These are phyloP conservation scores for Henckelia pumila DNA, from an alignment of 257 asterid genomes.

Conservation along the genomic window DNA sequence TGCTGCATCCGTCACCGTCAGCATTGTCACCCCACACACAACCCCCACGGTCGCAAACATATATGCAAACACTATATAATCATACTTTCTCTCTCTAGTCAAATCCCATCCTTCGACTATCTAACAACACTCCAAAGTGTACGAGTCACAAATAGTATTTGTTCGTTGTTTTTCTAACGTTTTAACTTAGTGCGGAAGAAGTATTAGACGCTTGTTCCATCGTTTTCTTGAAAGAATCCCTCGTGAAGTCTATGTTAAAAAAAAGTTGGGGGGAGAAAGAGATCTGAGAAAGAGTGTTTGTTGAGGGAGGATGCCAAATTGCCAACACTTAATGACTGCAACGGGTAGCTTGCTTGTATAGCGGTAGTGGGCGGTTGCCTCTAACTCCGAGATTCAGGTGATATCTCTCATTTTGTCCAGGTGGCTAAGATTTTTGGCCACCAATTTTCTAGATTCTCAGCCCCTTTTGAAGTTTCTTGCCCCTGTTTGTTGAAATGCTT, in stretches of 20 bases:
- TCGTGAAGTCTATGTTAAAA: conserved; percentile 56
- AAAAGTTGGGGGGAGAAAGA: conserved; percentile 41
- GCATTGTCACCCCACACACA: no score
- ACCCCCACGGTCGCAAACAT: no score
- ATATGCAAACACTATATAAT: background rate
- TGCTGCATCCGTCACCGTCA: no score
- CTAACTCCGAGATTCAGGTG: conserved; percentile 61
- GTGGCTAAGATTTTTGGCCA: conserved; percentile 28
- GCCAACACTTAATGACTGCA: conserved; percentile 43
- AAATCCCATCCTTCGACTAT: background rate
- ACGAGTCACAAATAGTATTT: background rate
- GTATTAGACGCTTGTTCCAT: conserved; percentile 11
- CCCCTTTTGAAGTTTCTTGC: conserved; percentile 10
- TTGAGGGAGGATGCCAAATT: background rate
- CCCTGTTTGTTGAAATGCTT: conserved; percentile 31
- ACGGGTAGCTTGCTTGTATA: conserved; percentile 56
- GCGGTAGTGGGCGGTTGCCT: conserved; percentile 42
- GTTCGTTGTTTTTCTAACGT: background rate
- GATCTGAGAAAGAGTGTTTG: conserved; percentile 45
- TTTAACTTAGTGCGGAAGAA: background rate
- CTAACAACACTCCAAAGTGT: background rate
- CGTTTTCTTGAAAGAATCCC: conserved; percentile 36
- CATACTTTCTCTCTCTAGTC: background rate
- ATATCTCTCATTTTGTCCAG: conserved; percentile 30
- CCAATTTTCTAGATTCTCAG: conserved; percentile 26